phyloP scores from a whole-genome alignment of 768 basidiomycete genomes.

The Panus rudis region DNA sequence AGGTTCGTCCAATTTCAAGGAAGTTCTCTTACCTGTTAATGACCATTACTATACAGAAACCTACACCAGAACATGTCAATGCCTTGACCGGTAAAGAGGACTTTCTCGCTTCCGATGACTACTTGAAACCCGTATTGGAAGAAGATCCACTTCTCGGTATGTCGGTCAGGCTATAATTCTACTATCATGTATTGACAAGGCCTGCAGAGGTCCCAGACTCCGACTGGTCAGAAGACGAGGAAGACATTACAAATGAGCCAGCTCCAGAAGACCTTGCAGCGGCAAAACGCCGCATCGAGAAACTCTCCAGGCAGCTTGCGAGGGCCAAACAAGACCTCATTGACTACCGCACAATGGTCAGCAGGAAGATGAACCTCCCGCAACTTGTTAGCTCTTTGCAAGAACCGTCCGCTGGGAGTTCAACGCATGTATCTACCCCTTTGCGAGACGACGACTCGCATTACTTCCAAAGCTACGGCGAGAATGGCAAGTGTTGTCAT shows the following conservation, averaged over 20 bases:
- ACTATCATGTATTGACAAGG: neutral
- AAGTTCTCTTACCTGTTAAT: neutral
- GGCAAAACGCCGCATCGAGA: conserved; percentile 41
- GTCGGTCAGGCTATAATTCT: conserved; percentile 22
- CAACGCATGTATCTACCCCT: conserved; percentile 22
- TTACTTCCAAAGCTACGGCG: conserved; percentile 87
- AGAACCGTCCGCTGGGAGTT: conserved; percentile 21
- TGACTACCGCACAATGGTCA: conserved; percentile 56
- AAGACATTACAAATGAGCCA: conserved; percentile 24
- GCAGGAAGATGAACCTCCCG: conserved; percentile 42
- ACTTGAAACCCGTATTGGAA: conserved; percentile 74
- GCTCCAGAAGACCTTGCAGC: conserved; percentile 24
- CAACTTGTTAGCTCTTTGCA: conserved; percentile 36
- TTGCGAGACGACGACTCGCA: conserved; percentile 82
- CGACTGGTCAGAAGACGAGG: conserved; percentile 76
- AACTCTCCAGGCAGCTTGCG: conserved; percentile 57
- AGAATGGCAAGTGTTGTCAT: conserved; percentile 54
- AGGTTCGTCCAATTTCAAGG: conserved; percentile 35
- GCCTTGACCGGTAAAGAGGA: conserved; percentile 49
- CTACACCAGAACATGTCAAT: conserved; percentile 36
- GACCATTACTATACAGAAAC: conserved; percentile 37
- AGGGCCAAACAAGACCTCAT: conserved; percentile 51
- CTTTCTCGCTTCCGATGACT: conserved; percentile 69
- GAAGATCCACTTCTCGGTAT: conserved; percentile 88
- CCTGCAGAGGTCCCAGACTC: conserved; percentile 23